Evolutionary conservation across 352 stramenopile species (phyloP).

Genomic region (Phytophthora colocasiae): DNA sequence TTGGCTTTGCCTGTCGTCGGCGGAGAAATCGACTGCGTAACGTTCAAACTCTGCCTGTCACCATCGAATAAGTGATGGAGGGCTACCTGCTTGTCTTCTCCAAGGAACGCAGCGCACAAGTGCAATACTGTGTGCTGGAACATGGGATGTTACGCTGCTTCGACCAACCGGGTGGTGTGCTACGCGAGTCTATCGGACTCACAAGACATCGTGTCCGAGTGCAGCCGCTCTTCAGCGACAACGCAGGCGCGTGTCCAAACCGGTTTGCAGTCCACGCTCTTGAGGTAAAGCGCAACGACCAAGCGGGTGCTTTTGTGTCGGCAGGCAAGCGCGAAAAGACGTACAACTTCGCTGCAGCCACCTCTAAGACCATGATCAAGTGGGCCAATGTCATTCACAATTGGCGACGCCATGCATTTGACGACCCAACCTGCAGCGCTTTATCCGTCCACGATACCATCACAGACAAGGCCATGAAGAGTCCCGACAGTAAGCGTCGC

Average conservation of each 20-base stretch:
- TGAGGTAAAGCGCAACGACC: conserved; percentile 62
- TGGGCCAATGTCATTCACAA: conserved; percentile 80
- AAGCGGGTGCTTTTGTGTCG: conserved; percentile 49
- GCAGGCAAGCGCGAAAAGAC: conserved; percentile 42
- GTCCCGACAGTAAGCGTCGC: conserved; percentile 17
- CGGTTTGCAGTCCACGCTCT: conserved; percentile 62
- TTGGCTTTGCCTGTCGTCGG: conserved; percentile 25
- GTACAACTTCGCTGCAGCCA: conserved; percentile 60
- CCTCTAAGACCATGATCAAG: conserved; percentile 59
- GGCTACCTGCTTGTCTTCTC: conserved; percentile 74
- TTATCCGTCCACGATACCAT: conserved; percentile 39
- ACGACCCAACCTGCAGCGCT: conserved; percentile 50
- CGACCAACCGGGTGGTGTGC: conserved; percentile 42
- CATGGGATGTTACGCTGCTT: conserved; percentile 66
- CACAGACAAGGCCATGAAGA: conserved; percentile 28
- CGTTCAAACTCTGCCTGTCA: conserved; percentile 24
- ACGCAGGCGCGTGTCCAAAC: conserved; percentile 65
- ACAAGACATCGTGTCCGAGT: conserved; percentile 74
- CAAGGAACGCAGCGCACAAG: conserved; percentile 46
- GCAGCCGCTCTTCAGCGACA: conserved; percentile 46
- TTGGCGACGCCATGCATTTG: conserved; percentile 72
- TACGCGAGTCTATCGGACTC: conserved; percentile 56
- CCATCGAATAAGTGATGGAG: conserved; percentile 52
- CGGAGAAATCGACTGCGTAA: conserved; percentile 16
- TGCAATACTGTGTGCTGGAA: conserved; percentile 79